Base-by-base conservation (phyloP, 768 basidiomycete species). In the Collybia sordida region DNA sequence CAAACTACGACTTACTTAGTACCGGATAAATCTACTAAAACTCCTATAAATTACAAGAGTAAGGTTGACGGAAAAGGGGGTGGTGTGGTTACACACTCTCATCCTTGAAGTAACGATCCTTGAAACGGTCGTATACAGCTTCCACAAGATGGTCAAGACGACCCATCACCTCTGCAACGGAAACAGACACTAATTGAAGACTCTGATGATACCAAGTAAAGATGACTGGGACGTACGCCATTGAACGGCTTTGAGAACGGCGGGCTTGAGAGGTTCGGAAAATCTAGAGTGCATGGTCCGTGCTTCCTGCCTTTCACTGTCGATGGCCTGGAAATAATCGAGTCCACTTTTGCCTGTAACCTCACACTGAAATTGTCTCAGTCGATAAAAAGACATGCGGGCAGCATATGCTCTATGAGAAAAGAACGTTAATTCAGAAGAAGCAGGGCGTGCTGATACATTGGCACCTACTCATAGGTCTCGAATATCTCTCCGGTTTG, bases 401-500 rank as follows among this genome's bases (percentile, higher is more conserved):
- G 90, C 83, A 39, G 89, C 83, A 74, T 96, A 98, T 19, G 91
- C 84, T 61, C 78, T 81, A 62, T 54, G 52, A 42, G 44, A 58
- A 35, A 45, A 42, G 53, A 40, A 21, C 42, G 48, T 56, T 50
- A 59, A 59, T 52, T 40, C 42, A 58, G 36, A 59, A 66, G 50
- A 50, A 42, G 47, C 59, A 59, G 54, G 57, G 64, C 47, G 59
- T 56, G 58, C 62, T 59, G 31, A 42, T 55, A 51, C 54, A 56
- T 53, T 54, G 58, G 49, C 48, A 79, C 90, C 65, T 64, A 97
- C 95, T 97, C 94, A 65, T 97, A 98, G 64, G 86, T 86, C 56
- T 93, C 86, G 67, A 98, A 98, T 70, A 98, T 90, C 81, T 98
- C 96, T 63, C 95, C 96, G 3, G 96, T 98, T 69, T 93, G 86